Conservation (phyloP, 768 basidiomycete species). For the Floccularia luteovirens region DNA sequence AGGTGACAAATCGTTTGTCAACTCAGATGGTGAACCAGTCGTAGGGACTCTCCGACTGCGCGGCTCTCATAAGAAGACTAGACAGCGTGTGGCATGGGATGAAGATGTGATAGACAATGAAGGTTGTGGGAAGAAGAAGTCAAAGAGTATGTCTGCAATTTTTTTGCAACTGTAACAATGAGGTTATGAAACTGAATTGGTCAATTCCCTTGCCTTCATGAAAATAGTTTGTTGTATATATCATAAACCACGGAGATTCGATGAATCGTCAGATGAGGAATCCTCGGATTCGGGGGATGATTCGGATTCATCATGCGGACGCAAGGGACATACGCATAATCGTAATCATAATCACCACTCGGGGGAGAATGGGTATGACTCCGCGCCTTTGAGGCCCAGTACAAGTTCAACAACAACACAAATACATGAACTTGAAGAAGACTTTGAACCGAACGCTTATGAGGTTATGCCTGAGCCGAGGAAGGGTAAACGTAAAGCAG, state of each 20-base stretch:
- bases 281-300: constrained; percentile 46
- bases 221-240: constrained; percentile 89
- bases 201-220: background rate
- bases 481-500: too few relatives aligned
- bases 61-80: constrained; percentile 33
- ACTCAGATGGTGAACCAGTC: constrained; percentile 11
- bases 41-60: constrained; percentile 55
- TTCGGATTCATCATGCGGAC: constrained; percentile 17
- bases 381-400: constrained; percentile 4
- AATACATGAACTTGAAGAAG: constrained; percentile 16
- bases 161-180: background rate
- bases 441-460: constrained; percentile 39
- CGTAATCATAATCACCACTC: constrained; percentile 6
- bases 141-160: constrained; percentile 71
- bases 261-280: constrained; percentile 71
- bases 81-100: constrained; percentile 70
- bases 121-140: constrained; percentile 80
- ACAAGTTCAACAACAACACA: constrained; percentile 9
- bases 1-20: constrained; percentile 6
- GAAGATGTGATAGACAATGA: constrained; percentile 91
- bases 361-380: constrained; percentile 6
- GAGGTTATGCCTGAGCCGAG: constrained; percentile 29
- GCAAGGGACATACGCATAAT: constrained; percentile 14
- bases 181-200: background rate
- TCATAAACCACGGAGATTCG: constrained; percentile 71